Evolutionary conservation across 2,329 filamentous ascomycete species (phyloP).

Genomic region (Phyllosticta capitalensis): DNA sequence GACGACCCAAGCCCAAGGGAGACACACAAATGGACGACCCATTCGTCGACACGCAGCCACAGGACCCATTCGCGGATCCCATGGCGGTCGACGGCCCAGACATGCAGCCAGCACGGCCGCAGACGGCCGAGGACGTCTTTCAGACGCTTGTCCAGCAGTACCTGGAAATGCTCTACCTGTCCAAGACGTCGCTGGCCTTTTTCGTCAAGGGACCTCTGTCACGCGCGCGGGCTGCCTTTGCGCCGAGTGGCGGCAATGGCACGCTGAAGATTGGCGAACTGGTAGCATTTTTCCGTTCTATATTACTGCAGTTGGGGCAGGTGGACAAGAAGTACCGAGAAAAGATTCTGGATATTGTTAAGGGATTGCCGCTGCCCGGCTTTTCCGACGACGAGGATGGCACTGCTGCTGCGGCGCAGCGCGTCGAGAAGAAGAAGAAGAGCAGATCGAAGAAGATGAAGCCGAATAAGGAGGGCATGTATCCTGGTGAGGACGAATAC

Average conservation of each 20-base stretch:
- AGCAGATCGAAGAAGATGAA: conserved; percentile 55
- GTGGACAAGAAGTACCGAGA: conserved; percentile 76
- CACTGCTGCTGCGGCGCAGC: conserved; percentile 20
- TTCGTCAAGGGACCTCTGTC: conserved; percentile 76
- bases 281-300: conserved; percentile 56
- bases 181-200: conserved; percentile 66
- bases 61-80: neutral
- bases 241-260: conserved; percentile 48
- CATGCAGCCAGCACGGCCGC: neutral
- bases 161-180: conserved; percentile 38
- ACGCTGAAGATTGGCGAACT: conserved; percentile 54
- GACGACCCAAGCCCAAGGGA: conserved; percentile 14
- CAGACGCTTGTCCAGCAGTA: conserved; percentile 36
- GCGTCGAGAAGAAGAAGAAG: conserved; percentile 36
- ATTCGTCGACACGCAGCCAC: conserved; percentile 4
- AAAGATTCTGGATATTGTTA: conserved; percentile 55
- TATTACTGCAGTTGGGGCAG: conserved; percentile 56
- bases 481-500: conserved; percentile 54
- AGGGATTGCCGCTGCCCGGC: conserved; percentile 41
- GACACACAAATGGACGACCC: neutral
- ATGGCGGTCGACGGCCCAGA: neutral
- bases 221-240: conserved; percentile 61
- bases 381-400: conserved; percentile 34
- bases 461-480: conserved; percentile 58
- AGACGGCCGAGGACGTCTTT: conserved; percentile 36